Evolutionary conservation across 805 yeast genomes (phyloP).

Genomic region (Wickerhamomyces bisporus): DNA sequence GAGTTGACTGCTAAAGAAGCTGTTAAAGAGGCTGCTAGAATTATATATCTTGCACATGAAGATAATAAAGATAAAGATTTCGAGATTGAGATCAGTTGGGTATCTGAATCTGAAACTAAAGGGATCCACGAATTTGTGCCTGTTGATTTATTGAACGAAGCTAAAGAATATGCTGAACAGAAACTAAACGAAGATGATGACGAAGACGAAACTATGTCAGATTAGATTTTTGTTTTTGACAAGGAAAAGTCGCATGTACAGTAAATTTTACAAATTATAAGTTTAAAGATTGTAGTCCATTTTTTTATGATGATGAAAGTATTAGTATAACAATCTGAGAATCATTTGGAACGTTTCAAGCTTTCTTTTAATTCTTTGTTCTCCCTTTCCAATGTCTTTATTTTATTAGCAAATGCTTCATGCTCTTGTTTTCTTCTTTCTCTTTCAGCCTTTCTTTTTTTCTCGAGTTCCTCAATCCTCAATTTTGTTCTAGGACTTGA

Average conservation of each 20-base stretch:
- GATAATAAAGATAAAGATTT: slow-evolving; percentile 97
- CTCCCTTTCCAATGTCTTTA: slow-evolving; percentile 51
- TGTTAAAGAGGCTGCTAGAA: slow-evolving; percentile 88
- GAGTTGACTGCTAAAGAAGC: slow-evolving; percentile 74
- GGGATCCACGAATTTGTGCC: slow-evolving; percentile 82
- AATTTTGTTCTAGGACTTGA: slow-evolving; percentile 36
- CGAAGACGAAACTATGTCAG: slow-evolving; percentile 41
- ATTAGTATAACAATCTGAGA: too few species aligned
- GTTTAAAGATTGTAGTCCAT: too few species aligned
- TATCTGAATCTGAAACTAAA: slow-evolving; percentile 64
- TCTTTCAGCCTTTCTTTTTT: slow-evolving; percentile 64
- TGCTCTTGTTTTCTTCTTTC: slow-evolving; percentile 63
- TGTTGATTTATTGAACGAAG: slow-evolving; percentile 72
- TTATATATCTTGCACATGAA: slow-evolving; percentile 91
- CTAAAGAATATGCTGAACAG: slow-evolving; percentile 75
- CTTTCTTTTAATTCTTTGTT: slow-evolving; percentile 35
- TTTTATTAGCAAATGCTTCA: slow-evolving; percentile 46
- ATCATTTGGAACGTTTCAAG: slow-evolving; percentile 8
- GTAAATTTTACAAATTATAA: not conserved
- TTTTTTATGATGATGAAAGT: too few species aligned
- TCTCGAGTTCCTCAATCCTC: slow-evolving; percentile 57
- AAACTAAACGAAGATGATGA: slow-evolving; percentile 77
- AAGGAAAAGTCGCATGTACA: not conserved
- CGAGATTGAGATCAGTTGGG: slow-evolving; percentile 93
- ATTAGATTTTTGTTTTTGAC: slow-evolving; percentile 6